Percentiles rank a stretch among this genome's conserved stretches.
Evolutionary conservation across 805 yeast species (phyloP).

Genomic region (Yarrowia hollandica): DNA sequence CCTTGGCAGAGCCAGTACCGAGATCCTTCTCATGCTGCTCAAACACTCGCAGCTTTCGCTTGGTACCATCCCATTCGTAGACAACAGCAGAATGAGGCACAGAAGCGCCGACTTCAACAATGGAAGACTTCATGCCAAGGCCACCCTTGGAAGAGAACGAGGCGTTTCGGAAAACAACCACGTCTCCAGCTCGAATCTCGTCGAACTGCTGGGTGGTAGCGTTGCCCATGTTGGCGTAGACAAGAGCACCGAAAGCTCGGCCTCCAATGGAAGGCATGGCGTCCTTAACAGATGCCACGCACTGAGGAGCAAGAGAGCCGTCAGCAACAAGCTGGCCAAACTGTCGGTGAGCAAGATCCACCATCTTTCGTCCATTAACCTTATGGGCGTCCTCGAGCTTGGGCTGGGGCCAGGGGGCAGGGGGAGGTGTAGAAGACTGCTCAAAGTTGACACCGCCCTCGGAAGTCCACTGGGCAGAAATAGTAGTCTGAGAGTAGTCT

Average conservation of each 20-base stretch:
- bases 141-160: slow-evolving; percentile 62
- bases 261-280: slow-evolving; percentile 60
- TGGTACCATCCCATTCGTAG: slow-evolving; percentile 69
- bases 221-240: slow-evolving; percentile 57
- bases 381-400: slow-evolving; percentile 52
- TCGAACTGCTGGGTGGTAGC: slow-evolving; percentile 55
- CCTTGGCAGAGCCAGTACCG: slow-evolving; percentile 48
- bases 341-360: slow-evolving; percentile 47
- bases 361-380: slow-evolving; percentile 54
- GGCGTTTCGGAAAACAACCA: slow-evolving; percentile 73
- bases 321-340: slow-evolving; percentile 34
- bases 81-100: slow-evolving; percentile 62
- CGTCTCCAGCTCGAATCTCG: slow-evolving; percentile 79
- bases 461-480: slow-evolving; percentile 58
- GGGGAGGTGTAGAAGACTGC: slow-evolving; percentile 44
- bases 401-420: slow-evolving; percentile 51
- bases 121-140: slow-evolving; percentile 55
- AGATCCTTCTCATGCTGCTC: slow-evolving; percentile 35
- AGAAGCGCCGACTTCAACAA: slow-evolving; percentile 59
- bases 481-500: slow-evolving; percentile 66
- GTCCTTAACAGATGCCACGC: slow-evolving; percentile 45
- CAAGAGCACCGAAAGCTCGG: slow-evolving; percentile 70
- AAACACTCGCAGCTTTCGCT: slow-evolving; percentile 46
- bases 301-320: slow-evolving; percentile 39
- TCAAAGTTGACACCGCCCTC: slow-evolving; percentile 46